These are phyloP conservation scores for Fusarium pseudonygamai DNA, from an alignment of 2,329 filamentous ascomycete genomes.

Conservation along the genomic window DNA sequence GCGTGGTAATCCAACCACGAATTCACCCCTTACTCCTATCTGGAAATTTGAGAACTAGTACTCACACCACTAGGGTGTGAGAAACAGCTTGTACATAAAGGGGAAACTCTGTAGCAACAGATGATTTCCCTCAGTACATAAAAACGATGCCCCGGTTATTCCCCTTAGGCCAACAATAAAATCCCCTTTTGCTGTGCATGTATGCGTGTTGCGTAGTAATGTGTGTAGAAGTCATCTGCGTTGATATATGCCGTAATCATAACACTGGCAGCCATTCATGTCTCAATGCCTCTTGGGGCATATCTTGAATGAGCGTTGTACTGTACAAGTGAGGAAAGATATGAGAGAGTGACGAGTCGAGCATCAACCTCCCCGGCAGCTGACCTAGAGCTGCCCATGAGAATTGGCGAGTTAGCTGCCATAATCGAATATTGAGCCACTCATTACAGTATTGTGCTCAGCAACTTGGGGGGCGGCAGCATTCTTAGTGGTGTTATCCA, in stretches of 20 bases:
- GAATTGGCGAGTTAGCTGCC: conserved; percentile 14
- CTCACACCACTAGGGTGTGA: conserved; percentile 9
- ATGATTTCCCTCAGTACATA: conserved; percentile 3
- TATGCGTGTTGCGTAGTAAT: conserved; percentile 14
- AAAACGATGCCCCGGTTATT: conserved; percentile 17
- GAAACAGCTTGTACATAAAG: not conserved
- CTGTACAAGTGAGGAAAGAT: conserved; percentile 18
- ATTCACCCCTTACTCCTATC: conserved; percentile 1
- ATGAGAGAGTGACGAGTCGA: not conserved
- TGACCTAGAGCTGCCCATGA: conserved; percentile 1
- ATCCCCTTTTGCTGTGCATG: conserved; percentile 18
- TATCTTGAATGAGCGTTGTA: conserved; percentile 2
- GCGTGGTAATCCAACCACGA: not conserved
- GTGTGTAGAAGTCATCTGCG: conserved; percentile 1
- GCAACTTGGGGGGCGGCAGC: conserved; percentile 1
- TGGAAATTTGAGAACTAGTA: not conserved
- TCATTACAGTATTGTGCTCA: conserved; percentile 10
- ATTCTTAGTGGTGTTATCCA: conserved; percentile 46
- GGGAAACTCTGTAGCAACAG: not conserved
- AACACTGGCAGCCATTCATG: conserved; percentile 1
- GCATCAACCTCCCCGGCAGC: not conserved
- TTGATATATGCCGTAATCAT: conserved; percentile 12
- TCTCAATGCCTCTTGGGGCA: not conserved
- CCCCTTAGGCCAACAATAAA: conserved; percentile 26
- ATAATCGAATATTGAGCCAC: conserved; percentile 35